A percentile compares a stretch with the other conserved stretches of the same genome.
phyloP scores from a whole-genome alignment of 176 grass and related monocot species.

The Guadua angustifolia region DNA sequence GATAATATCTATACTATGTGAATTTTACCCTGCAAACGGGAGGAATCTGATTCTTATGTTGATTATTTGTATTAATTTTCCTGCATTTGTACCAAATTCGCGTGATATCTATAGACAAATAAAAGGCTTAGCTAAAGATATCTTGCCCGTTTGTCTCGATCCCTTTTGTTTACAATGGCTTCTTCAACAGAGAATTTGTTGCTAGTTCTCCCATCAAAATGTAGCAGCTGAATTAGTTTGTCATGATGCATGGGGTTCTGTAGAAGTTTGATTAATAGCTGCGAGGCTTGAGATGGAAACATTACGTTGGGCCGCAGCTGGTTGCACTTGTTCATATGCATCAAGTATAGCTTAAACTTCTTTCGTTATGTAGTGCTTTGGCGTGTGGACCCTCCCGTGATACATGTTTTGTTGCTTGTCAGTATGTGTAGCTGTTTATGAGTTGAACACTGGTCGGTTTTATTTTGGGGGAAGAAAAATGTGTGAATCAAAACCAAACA shows the following conservation, averaged over 20 bases:
- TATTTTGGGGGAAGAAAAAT: not conserved
- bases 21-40: constrained; percentile 37
- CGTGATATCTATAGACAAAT: constrained; percentile 17
- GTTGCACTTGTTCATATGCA: not conserved
- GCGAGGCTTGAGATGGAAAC: not conserved
- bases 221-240: not conserved
- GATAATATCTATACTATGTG: constrained; percentile 27
- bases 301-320: not conserved
- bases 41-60: constrained; percentile 40
- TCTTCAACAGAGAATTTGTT: not conserved
- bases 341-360: not conserved
- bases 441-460: not conserved
- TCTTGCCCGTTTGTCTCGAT: not conserved
- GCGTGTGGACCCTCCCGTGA: not conserved
- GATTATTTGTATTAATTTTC: constrained; percentile 32
- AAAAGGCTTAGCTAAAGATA: constrained; percentile 39
- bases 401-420: not conserved
- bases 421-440: not conserved
- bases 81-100: constrained; percentile 18
- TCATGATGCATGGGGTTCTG: not conserved
- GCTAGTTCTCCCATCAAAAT: not conserved
- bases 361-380: not conserved
- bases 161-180: not conserved
- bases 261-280: not conserved
- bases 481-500: not conserved